Base-by-base conservation (phyloP, 768 basidiomycete species). In the Lactarius hengduanensis region DNA sequence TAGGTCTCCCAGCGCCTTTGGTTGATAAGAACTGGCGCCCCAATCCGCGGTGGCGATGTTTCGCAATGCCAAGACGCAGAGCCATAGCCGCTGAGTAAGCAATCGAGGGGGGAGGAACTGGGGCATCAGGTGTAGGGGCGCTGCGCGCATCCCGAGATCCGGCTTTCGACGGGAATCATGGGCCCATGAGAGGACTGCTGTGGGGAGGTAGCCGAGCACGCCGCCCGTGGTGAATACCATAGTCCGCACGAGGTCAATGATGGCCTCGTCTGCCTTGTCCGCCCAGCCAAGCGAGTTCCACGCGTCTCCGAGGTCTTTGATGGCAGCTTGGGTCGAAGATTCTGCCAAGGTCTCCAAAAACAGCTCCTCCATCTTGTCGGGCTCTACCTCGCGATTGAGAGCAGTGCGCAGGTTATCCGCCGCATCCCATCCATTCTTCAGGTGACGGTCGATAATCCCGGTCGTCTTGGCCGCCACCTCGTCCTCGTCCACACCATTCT, bases 201-300 rank as follows among this genome's bases (percentile, higher is more conserved):
- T 61, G n/a, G 65, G 61, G 20, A 66, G 61, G 43, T 66, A 55
- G 54, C 38, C 4, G 10, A 62, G 43, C n/a, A 66, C 20, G n/a
- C 60, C 56, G 55, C 61, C 65, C 0, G 65, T 58, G 18, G 61
- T 45, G 13, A 57, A 18, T 32, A 66, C 45, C 28, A 62, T 57
- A 16, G 59, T 57, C 3, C 32, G 30, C 22, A 56, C 56, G 43
- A 66, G 60, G n/a, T 62, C 40, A 15, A 47, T 38, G 61, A 66
- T 36, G 5, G 65, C 50, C 28, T 47, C 45, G 61, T 66, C 65
- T 20, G 54, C 26, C 16, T 45, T 61, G 32, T 47, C 61, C 3
- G 65, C 65, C 65, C 65, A 66, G n/a, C 65, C 65, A 32, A 66
- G 41, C 3, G 61, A 22, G 43, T 59, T 62, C 65, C 65, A 62